Base-by-base conservation (phyloP, 129 eudicot species). In the Solidago caesia region DNA sequence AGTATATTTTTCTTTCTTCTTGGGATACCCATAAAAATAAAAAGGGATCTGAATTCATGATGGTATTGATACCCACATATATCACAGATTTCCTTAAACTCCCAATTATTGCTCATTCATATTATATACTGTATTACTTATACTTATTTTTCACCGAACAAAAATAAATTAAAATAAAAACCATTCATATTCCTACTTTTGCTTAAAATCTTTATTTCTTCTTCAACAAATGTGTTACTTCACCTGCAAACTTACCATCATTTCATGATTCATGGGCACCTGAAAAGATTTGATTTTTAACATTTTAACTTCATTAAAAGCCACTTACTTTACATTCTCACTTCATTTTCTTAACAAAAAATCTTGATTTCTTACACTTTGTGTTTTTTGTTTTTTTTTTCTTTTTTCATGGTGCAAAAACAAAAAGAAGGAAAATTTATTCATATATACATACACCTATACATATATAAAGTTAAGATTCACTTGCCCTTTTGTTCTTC, bases 11-110 rank as follows among this genome's bases (percentile, higher is more conserved):
- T 33, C 39, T 33, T 33, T 33, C 39, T 33, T 73, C 47, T 79
- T 73, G 83, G 83, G 70, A 79, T 79, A 73, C 75, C 68, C 82
- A 72, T 56, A 13, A 52, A 75, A 33, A n/a, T 33, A 33, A 67
- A 42, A 60, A 72, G 67, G 79, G 79, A 72, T 75, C 79, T 75
- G 79, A 75, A 75, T 41, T 55, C 80, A 75, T 75, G 80, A 75
- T 66, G 72, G 51, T 67, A 66, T 74, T 53, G 74, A 79, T 73
- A 69, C 66, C 33, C 65, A 79, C 78, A 73, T 15, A 66, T n/a
- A 73, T 73, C 83, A 73, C 83, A 73, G 64, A 57, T 67, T 79
- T 73, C 53, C 83, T 79, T 79, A 59, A 72, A 66, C 73, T 47
- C 51, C 59, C 83, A 79, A 73, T 79, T 79, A 73, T 73, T 79